Conservation (phyloP, 2,329 filamentous ascomycete genomes). For the Paecilomyces dactylethromorphus region DNA sequence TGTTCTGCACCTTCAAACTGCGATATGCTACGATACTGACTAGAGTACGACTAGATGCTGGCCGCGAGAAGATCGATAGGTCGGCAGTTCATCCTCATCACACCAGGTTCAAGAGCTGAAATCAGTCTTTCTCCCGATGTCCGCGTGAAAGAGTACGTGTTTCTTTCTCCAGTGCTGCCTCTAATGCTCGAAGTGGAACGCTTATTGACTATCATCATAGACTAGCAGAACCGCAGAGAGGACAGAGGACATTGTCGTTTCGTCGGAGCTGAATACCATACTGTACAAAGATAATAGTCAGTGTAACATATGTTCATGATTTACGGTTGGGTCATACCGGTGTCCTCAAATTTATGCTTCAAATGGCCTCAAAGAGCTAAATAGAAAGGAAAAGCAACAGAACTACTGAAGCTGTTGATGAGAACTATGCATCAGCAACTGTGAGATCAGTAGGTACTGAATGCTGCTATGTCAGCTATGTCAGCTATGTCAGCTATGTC, state of each 20-base stretch:
- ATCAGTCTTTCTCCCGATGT: constrained; percentile 40
- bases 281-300: background rate
- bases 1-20: constrained; percentile 27
- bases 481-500: no score
- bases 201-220: constrained; percentile 13
- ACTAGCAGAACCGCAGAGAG: constrained; percentile 39
- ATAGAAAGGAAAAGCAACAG: background rate
- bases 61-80: constrained; percentile 82
- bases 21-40: constrained; percentile 4
- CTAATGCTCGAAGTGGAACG: background rate
- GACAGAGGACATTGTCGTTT: constrained; percentile 35
- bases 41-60: constrained; percentile 53
- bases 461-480: no score
- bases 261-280: constrained; percentile 2
- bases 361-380: background rate
- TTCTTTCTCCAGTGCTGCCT: background rate
- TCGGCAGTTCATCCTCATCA: constrained; percentile 92
- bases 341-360: background rate
- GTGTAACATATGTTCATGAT: background rate
- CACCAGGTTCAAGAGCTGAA: constrained; percentile 71
- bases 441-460: no score
- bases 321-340: background rate
- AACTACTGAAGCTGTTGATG: background rate
- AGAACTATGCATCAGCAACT: no score
- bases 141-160: constrained; percentile 33